These are phyloP conservation scores for Phaeophleospora eucalypticola DNA, from an alignment of 2,329 filamentous ascomycete genomes.

Conservation along the genomic window DNA sequence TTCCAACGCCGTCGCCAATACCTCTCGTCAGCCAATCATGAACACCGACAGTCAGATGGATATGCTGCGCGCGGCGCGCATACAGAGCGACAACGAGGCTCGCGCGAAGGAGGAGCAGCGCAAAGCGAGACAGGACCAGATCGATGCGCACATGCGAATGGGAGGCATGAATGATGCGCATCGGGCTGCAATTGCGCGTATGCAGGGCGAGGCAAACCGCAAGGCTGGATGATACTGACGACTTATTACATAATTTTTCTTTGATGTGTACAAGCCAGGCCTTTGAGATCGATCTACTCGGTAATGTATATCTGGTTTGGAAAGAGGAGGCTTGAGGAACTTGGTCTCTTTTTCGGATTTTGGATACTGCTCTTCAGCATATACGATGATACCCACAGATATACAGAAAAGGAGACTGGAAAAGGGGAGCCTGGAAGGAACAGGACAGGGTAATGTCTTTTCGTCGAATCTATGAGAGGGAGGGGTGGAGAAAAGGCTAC, in stretches of 20 bases:
- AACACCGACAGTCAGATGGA: conserved; percentile 32
- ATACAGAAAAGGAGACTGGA: neutral
- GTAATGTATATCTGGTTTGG: too few relatives aligned
- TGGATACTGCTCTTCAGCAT: neutral
- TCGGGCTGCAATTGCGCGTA: conserved; percentile 70
- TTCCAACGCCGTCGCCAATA: conserved; percentile 49
- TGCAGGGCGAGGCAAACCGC: conserved; percentile 56
- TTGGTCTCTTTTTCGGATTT: too few relatives aligned
- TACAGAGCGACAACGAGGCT: conserved; percentile 53
- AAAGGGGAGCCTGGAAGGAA: neutral
- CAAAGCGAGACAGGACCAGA: conserved; percentile 57
- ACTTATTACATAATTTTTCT: too few relatives aligned
- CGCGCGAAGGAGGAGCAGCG: conserved; percentile 50
- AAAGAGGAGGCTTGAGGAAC: too few relatives aligned
- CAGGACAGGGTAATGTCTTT: neutral
- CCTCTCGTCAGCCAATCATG: conserved; percentile 22
- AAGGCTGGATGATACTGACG: conserved; percentile 7
- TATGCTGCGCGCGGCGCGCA: conserved; percentile 59
- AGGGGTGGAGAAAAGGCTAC: too few relatives aligned
- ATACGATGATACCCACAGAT: conserved; percentile 2
- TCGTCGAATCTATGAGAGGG: neutral
- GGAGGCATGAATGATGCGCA: conserved; percentile 73
- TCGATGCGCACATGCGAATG: conserved; percentile 72
- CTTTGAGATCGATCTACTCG: too few relatives aligned
- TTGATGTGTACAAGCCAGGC: too few relatives aligned